Evolutionary conservation across 2,329 filamentous ascomycete species (phyloP), one percentile per base, ranked within the genome.

Genomic region (Botrytis porri): DNA sequence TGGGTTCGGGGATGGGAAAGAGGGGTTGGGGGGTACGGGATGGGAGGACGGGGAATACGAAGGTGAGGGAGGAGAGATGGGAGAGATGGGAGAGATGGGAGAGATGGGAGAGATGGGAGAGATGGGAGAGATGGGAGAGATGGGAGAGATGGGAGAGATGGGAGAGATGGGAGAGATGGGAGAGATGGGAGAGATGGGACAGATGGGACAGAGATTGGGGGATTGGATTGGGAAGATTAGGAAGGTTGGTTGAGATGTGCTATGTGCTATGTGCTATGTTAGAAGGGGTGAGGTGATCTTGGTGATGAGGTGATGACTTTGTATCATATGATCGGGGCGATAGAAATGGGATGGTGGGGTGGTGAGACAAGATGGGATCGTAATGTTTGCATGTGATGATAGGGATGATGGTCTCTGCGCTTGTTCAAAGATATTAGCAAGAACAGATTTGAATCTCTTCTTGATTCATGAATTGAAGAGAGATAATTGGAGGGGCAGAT

Each of bases 331-430:
- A 70, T 70, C 57, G 29, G 57, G 16, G 32, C 20, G 35, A 20
- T n/a, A 57, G 32, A 60, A 60, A 63, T 67, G 25, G 43, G 57
- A 70, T 70, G 69, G 57, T 70, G 69, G 64, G 69, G 57, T 70
- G 35, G 69, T 70, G 57, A 70, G 69, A 70, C 69, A 70, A 63
- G 60, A 63, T 67, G 64, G 45, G n/a, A 32, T 62, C 25, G 35
- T 3, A 16, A 51, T 39, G 4, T 63, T 70, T 51, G 60, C 69
- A 70, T 70, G 69, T 60, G 41, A 63, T 51, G 29, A 63, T 57
- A 69, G 16, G 41, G 59, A 22, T 10, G 43, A 48, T 60, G 37
- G n/a, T 22, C 32, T 66, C 35, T 35, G 22, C 18, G 35, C n/a
- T 25, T 29, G 18, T 43, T 48, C 18, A 14, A 14, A 18, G 22